Evolutionary conservation across 1,284 basidiomycete genomes (phyloP).

Genomic region (Fomitiporia mediterranea): DNA sequence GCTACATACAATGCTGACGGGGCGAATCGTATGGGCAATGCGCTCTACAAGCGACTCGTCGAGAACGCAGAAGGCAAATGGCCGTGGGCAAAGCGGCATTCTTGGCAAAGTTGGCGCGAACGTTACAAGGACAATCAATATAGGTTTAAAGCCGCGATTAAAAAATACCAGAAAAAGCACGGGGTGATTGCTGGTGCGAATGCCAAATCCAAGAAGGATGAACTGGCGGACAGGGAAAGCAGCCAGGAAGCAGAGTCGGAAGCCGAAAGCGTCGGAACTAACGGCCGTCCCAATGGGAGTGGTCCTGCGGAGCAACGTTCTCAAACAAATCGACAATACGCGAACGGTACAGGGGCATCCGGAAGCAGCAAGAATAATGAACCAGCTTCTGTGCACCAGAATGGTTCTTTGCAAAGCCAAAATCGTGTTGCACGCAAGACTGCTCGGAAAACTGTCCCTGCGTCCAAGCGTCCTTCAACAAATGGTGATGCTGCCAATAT

Average conservation of each 20-base stretch:
- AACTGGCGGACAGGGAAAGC: too few relatives aligned
- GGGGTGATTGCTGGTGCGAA: too few relatives aligned
- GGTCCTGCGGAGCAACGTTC: too few relatives aligned
- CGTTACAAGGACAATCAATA: slow-evolving; percentile 41
- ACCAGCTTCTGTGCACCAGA: not conserved
- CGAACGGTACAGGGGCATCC: too few relatives aligned
- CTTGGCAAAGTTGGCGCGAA: slow-evolving; percentile 52
- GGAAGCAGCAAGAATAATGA: not conserved
- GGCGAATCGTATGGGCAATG: slow-evolving; percentile 38
- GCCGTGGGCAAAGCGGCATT: slow-evolving; percentile 39
- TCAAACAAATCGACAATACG: too few relatives aligned
- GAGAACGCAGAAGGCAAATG: slow-evolving; percentile 37
- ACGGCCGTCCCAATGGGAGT: too few relatives aligned
- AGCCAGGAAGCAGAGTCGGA: too few relatives aligned
- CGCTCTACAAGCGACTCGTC: slow-evolving; percentile 37
- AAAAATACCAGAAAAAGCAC: slow-evolving; percentile 13
- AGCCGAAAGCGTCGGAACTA: too few relatives aligned
- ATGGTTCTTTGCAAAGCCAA: not conserved
- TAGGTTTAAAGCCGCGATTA: slow-evolving; percentile 40
- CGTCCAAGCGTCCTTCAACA: not conserved
- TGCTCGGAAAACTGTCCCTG: not conserved
- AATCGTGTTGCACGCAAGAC: not conserved
- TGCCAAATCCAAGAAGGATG: too few relatives aligned
- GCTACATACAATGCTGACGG: slow-evolving; percentile 34
- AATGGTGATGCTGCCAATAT: not conserved